phyloP scores from a whole-genome alignment of 225 moss, liverwort and hornwort species.

The Bryoerythrophyllum caledonicum region DNA sequence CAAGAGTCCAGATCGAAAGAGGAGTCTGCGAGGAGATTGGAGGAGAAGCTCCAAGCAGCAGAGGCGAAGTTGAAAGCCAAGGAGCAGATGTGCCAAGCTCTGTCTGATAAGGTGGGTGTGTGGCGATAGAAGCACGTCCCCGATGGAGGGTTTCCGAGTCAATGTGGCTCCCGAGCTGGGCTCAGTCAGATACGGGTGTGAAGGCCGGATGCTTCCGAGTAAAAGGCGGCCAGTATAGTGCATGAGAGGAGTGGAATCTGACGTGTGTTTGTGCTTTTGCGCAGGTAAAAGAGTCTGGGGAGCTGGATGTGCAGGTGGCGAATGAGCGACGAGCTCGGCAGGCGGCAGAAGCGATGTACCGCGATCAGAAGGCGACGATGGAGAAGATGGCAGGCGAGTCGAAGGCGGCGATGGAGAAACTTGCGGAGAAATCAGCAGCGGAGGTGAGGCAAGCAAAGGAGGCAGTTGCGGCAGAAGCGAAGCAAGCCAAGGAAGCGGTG shows the following conservation, averaged over 20 bases:
- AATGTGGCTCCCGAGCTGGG: too few species aligned
- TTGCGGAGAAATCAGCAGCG: conserved; percentile 33
- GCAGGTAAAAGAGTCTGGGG: conserved; percentile 77
- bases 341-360: conserved; percentile 61
- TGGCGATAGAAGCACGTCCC: background rate
- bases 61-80: conserved; percentile 80
- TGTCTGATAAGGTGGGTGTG: conserved; percentile 66
- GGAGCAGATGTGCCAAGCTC: conserved; percentile 73
- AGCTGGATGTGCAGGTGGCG: conserved; percentile 69
- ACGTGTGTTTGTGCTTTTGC: too few species aligned
- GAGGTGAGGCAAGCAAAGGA: conserved; percentile 38
- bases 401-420: conserved; percentile 32
- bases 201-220: background rate
- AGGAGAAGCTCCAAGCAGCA: conserved; percentile 67
- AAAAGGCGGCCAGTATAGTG: fast-evolving
- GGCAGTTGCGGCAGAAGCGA: conserved; percentile 34
- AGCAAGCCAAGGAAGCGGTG: conserved; percentile 25
- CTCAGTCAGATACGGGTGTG: background rate
- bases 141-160: background rate
- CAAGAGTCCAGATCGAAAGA: conserved; percentile 79
- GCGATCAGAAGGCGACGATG: conserved; percentile 43
- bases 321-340: conserved; percentile 83
- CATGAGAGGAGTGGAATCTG: background rate
- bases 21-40: conserved; percentile 68
- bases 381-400: conserved; percentile 44